Evolutionary conservation across 2,329 filamentous ascomycete species (phyloP).

Genomic region (Aspergillus uvarum): DNA sequence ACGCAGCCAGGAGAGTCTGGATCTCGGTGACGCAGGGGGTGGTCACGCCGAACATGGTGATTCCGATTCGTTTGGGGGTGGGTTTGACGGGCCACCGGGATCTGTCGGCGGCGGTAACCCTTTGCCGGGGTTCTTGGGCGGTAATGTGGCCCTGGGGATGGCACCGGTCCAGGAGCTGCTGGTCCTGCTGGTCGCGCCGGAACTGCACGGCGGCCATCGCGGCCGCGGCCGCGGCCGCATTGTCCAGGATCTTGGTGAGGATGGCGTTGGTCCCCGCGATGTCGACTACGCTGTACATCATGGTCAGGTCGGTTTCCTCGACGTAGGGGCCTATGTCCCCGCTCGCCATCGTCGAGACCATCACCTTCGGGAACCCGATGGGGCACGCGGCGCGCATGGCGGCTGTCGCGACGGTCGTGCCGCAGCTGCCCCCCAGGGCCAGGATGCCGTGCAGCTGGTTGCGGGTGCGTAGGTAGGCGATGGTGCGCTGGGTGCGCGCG

Average conservation of each 20-base stretch:
- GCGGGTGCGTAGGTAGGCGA: conserved; percentile 38
- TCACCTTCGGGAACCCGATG: conserved; percentile 67
- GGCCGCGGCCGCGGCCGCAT: conserved; percentile 62
- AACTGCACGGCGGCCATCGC: conserved; percentile 57
- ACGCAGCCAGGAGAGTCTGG: conserved; percentile 47
- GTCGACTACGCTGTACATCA: conserved; percentile 72
- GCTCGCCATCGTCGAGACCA: conserved; percentile 68
- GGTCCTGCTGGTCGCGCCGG: neutral
- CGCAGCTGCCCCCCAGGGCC: conserved; percentile 62
- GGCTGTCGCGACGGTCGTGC: conserved; percentile 60
- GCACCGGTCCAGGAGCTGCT: too few species aligned
- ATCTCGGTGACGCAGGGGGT: conserved; percentile 63
- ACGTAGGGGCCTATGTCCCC: conserved; percentile 65
- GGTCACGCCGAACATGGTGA: conserved; percentile 76
- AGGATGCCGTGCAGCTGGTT: conserved; percentile 56
- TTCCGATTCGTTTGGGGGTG: conserved; percentile 46
- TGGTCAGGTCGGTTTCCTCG: conserved; percentile 65
- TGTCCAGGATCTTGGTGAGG: conserved; percentile 57
- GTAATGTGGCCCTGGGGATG: too few species aligned
- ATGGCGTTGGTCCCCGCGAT: conserved; percentile 65
- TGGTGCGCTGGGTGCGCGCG: conserved; percentile 42
- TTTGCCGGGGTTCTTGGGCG: too few species aligned
- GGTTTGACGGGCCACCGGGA: neutral
- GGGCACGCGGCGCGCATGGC: conserved; percentile 63
- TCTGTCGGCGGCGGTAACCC: neutral